These are phyloP conservation scores for Paracamarosporium sp. DNA, from an alignment of 2,329 filamentous ascomycete species.

Conservation along the genomic window DNA sequence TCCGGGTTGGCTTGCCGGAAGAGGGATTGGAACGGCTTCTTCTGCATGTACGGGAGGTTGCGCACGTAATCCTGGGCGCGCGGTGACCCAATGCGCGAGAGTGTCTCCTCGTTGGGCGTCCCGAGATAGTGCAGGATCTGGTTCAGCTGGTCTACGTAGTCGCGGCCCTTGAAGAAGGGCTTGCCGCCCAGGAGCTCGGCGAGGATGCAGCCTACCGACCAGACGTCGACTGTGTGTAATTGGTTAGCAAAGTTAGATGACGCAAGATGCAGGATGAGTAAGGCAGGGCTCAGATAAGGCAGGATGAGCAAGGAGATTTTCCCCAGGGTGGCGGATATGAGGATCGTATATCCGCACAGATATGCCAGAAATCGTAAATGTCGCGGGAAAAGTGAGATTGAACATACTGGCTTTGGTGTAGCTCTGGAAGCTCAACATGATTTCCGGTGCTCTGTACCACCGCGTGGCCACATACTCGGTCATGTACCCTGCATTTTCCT, in stretches of 20 bases:
- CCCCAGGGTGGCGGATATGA: slow-evolving; percentile 3
- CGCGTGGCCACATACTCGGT: slow-evolving; percentile 98
- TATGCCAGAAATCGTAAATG: not conserved
- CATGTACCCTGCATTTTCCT: slow-evolving; percentile 99
- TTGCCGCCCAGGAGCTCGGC: slow-evolving; percentile 94
- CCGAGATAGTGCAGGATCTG: slow-evolving; percentile 98
- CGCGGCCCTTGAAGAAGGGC: slow-evolving; percentile 98
- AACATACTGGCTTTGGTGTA: slow-evolving; percentile 99
- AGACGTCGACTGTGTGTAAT: slow-evolving; percentile 80
- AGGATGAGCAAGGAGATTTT: slow-evolving; percentile 6
- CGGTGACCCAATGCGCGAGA: slow-evolving; percentile 91
- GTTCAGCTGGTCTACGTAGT: slow-evolving; percentile 99
- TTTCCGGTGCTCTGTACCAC: slow-evolving; percentile 98
- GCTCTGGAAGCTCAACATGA: slow-evolving; percentile 99
- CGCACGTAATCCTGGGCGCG: slow-evolving; percentile 98
- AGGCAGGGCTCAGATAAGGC: too few relatives aligned
- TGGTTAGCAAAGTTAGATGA: slow-evolving; percentile 24
- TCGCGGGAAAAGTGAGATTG: not conserved
- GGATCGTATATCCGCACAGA: slow-evolving; percentile 9
- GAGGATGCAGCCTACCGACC: slow-evolving; percentile 98
- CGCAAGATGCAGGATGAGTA: slow-evolving; percentile 4
- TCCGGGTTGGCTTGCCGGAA: slow-evolving; percentile 97
- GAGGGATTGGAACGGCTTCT: slow-evolving; percentile 84
- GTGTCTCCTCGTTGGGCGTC: slow-evolving; percentile 93
- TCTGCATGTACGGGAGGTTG: slow-evolving; percentile 93